Evolutionary conservation across 108 stramenopile species (phyloP).

Genomic region (Cyclotella kingstonii): DNA sequence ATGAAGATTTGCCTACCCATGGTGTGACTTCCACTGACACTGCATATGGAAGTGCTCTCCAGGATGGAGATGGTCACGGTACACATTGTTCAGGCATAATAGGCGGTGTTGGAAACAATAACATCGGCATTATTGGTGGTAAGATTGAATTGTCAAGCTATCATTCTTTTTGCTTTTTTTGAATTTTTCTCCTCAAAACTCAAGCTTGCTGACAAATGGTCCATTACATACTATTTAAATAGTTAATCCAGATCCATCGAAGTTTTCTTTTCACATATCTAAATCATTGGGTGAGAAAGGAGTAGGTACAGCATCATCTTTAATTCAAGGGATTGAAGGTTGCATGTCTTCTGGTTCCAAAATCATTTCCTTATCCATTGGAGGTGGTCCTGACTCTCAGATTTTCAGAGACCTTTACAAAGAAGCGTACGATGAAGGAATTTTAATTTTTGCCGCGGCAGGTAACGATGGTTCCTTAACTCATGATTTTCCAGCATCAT

Average conservation of each 20-base stretch:
- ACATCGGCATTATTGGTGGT: conserved; percentile 53
- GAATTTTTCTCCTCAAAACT: background rate
- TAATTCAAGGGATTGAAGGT: conserved; percentile 29
- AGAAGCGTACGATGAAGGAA: conserved; percentile 35
- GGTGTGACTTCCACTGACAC: conserved; percentile 22
- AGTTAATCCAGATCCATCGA: conserved; percentile 38
- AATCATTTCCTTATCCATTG: conserved; percentile 42
- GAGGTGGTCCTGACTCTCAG: conserved; percentile 22
- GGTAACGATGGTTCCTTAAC: conserved; percentile 39
- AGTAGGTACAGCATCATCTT: conserved; percentile 24
- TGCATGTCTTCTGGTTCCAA: conserved; percentile 50
- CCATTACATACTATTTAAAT: background rate
- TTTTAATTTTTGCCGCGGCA: conserved; percentile 49
- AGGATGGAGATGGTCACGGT: conserved; percentile 48
- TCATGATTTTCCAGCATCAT: conserved; percentile 47
- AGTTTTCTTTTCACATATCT: conserved; percentile 45
- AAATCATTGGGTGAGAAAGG: conserved; percentile 39
- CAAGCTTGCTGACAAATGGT: background rate
- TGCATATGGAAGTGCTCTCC: conserved; percentile 23
- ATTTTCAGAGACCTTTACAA: conserved; percentile 24
- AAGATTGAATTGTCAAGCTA: too few species aligned
- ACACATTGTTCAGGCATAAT: conserved; percentile 71
- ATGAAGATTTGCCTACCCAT: conserved; percentile 39
- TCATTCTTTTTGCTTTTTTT: background rate
- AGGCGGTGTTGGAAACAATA: conserved; percentile 50